phyloP scores from a whole-genome alignment of 2,329 filamentous ascomycete species.

The Cadophora luteo-olivacea region DNA sequence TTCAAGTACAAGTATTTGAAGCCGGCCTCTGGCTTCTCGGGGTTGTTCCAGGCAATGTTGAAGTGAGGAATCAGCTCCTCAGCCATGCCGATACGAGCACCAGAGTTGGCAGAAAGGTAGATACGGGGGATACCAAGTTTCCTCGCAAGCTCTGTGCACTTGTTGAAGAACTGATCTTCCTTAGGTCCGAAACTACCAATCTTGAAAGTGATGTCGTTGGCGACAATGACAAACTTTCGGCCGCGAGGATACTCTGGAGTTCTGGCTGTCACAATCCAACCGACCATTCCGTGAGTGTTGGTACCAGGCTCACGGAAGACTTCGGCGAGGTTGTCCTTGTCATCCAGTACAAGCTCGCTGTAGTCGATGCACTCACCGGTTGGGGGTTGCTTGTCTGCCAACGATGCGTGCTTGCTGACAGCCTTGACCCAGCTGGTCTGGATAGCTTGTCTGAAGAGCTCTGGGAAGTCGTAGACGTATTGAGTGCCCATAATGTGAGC shows the following conservation, averaged over 20 bases:
- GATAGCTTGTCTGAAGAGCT: conserved; percentile 97
- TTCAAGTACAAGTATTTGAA: conserved; percentile 98
- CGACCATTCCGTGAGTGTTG: conserved; percentile 98
- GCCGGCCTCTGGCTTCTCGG: conserved; percentile 78
- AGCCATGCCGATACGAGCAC: conserved; percentile 94
- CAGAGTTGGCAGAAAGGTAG: conserved; percentile 98
- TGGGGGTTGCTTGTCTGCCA: conserved; percentile 82
- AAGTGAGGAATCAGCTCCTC: conserved; percentile 97
- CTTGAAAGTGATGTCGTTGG: conserved; percentile 99
- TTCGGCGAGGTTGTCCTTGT: conserved; percentile 89
- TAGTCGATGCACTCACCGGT: conserved; percentile 92
- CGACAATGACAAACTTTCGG: conserved; percentile 91
- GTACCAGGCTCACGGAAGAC: conserved; percentile 94
- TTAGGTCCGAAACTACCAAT: conserved; percentile 96
- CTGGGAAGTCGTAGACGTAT: conserved; percentile 99
- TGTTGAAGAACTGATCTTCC: conserved; percentile 98
- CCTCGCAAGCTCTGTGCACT: conserved; percentile 95
- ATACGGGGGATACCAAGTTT: conserved; percentile 95
- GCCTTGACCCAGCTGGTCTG: conserved; percentile 91
- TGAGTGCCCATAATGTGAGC: conserved; percentile 99
- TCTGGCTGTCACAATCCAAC: conserved; percentile 92
- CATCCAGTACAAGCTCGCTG: conserved; percentile 93
- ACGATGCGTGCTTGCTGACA: conserved; percentile 72
- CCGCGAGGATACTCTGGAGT: conserved; percentile 96
- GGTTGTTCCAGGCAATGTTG: conserved; percentile 95